Evolutionary conservation across 1,284 basidiomycete genomes (phyloP), one percentile per base, ranked within the genome.

Genomic region (Phellopilus nigrolimitatus): DNA sequence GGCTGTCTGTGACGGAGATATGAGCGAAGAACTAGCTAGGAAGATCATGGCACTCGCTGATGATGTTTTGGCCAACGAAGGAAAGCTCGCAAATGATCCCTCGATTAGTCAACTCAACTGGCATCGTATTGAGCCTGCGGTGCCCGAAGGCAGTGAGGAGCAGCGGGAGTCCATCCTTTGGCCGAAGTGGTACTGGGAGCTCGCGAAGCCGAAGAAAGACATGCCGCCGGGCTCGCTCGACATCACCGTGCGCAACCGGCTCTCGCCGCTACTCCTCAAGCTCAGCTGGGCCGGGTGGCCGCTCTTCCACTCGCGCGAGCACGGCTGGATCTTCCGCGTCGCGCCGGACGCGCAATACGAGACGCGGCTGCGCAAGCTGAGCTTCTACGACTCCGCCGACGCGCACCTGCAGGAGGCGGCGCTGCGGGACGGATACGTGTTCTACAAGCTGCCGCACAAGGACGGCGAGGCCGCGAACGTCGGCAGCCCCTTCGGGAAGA

Each of bases 101-200:
- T 91, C 84, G 80, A 66, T 82, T 15, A 64, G 62, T 15, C 84
- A 88, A 58, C 71, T 91, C 1, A 80, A 91, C 55, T 91, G 88
- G 88, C 61, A 64, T 8, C 61, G 59, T 3, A 43, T 58, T 8
- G 54, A 57, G 53, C 34, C 57, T 15, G 30, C 43, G 3, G 49
- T 33, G 4, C 13, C 19, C 34, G 49, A 17, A 12, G 24, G 37
- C 21, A 17, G 27, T 22, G 13, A 46, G 44, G 19, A 43, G n/a
- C 25, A 25, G 2, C 13, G 4, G n/a, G n/a, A 39, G 12, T 27
- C 37, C 13, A 73, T 82, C 0, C 55, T 72, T 25, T 86, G 84
- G 84, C 95, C 95, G 0, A 91, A 93, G 63, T 99, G 97, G 95
- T 99, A 93, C 65, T 95, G 90, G 91, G 93, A 98, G 34, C 78